Evolutionary conservation across 2,329 filamentous ascomycete species (phyloP), one percentile per base, ranked within the genome.

Genomic region (Neurospora sp.): DNA sequence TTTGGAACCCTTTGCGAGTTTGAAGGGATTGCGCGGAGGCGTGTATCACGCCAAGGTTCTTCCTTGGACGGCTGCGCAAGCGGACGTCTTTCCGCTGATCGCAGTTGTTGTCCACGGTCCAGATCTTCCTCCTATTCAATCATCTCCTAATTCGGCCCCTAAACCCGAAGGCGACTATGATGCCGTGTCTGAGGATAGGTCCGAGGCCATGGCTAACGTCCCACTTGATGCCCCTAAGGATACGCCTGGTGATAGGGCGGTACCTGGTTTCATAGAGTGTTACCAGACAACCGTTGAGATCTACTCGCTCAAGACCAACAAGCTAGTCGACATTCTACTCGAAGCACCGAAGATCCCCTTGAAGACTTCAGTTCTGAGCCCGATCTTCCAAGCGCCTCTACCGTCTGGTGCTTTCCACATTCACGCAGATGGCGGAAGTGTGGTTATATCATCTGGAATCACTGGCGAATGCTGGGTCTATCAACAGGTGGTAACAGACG

Each of bases 251-350:
- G 79, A 73, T 79, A 80, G 73, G 80, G 79, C 65, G 77, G 75
- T 66, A 75, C 75, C 69, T 75, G 78, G 68, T 2, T 73, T 73
- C 37, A 80, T 89, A 70, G 86, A 87, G 67, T 85, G 85, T 66
- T 96, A 95, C 76, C 93, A 97, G 79, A 97, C 94, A 0, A 90
- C 91, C 0, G 92, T 97, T 6, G 93, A 97, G 74, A 83, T 98
- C 0, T 97, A 95, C 79, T 97, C 94, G 0, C 82, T 98, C 71
- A 88, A 87, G 74, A 92, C 89, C n/a, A 89, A 89, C 75, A 85
- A 87, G 72, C 87, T 88, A 69, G 81, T 97, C 69, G 87, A 89
- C 36, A 91, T 92, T 0, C 82, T 98, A 8, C 89, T 96, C 71
- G 87, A 89, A 75, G 89, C 90, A 62, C 86, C 91, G 67, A 84